Base-by-base conservation (phyloP, 768 basidiomycete species). In the Pisolithus tinctorius region DNA sequence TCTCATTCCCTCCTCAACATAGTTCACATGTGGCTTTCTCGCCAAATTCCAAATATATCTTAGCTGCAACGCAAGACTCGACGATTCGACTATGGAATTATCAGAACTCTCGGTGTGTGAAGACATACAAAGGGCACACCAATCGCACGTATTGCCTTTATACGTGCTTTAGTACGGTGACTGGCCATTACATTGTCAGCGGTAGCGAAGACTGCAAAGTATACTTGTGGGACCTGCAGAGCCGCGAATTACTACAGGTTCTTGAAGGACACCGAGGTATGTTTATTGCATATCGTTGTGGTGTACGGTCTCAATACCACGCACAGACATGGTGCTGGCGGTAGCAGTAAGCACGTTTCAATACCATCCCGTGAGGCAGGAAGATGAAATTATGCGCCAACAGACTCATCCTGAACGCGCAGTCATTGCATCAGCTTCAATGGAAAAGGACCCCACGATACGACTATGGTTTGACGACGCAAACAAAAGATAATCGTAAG, bases 11-110 rank as follows among this genome's bases (percentile, higher is more conserved):
- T 20, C 4, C 57, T 23, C 27, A 34, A 43, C 37, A 50, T 39
- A 92, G 92, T 54, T 92, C 92, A 14, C 85, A 88, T 69, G 92
- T 93, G 46, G 77, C 76, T 58, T 98, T 98, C 69, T 90, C 94
- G 20, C 93, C 92, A 0, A 97, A 96, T 65, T 93, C 92, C 2
- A 82, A 79, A 60, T 94, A 87, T 68, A 80, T 98, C 25, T 77
- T 99, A 39, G 88, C 86, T 4, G 85, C 91, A 1, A 96, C 96
- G 3, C 88, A 97, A 63, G 94, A 98, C 65, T 95, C 92, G 6
- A 93, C 90, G 0, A 84, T 98, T 53, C 83, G 95, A 1, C 71
- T 99, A 14, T 98, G 96, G 93, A 89, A 95, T 65, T 93, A 87
- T 63, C 90, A 93, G 53, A 86, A 82, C 7, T 89, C 91, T 4